Conservation (phyloP, 495 filamentous ascomycete species). For the Mycothermus thermophilus region DNA sequence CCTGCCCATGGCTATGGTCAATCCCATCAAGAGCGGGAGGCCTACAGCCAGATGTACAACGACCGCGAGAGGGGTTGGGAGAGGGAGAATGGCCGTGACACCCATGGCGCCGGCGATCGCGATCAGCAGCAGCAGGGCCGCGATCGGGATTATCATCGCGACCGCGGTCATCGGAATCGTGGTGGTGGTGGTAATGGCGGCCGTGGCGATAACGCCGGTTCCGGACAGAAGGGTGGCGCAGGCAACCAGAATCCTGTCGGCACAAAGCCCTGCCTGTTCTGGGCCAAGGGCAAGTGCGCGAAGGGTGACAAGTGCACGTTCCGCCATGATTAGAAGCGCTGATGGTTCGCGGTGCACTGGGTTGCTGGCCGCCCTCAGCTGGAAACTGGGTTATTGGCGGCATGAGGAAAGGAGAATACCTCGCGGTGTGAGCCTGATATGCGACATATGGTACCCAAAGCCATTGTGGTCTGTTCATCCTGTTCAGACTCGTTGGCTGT, state of each 20-base stretch:
- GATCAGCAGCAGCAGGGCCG: constrained; percentile 6
- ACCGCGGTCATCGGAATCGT: neutral
- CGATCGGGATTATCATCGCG: constrained; percentile 12
- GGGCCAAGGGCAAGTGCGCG: constrained; percentile 59
- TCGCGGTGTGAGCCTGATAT: no score
- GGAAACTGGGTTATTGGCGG: no score
- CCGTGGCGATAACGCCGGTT: constrained; percentile 7
- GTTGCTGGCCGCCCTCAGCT: no score
- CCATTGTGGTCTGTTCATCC: no score
- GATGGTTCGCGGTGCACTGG: neutral
- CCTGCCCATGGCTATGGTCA: neutral
- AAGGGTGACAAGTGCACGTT: constrained; percentile 82
- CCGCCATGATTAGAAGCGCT: constrained; percentile 41
- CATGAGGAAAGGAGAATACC: neutral
- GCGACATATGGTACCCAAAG: no score
- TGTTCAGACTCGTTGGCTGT: no score
- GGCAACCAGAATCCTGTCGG: constrained; percentile 23
- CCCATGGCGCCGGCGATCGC: neutral
- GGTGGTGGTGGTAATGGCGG: constrained; percentile 2
- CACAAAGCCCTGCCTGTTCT: constrained; percentile 63
- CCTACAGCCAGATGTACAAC: constrained; percentile 6
- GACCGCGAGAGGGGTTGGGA: constrained; percentile 2
- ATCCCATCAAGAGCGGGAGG: constrained; percentile 10
- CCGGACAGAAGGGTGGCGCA: neutral
- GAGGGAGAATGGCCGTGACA: constrained; percentile 8